Percentiles rank a stretch among this genome's conserved stretches.
Conservation (phyloP, 2,329 filamentous ascomycete species). For the Fusarium agapanthi region DNA sequence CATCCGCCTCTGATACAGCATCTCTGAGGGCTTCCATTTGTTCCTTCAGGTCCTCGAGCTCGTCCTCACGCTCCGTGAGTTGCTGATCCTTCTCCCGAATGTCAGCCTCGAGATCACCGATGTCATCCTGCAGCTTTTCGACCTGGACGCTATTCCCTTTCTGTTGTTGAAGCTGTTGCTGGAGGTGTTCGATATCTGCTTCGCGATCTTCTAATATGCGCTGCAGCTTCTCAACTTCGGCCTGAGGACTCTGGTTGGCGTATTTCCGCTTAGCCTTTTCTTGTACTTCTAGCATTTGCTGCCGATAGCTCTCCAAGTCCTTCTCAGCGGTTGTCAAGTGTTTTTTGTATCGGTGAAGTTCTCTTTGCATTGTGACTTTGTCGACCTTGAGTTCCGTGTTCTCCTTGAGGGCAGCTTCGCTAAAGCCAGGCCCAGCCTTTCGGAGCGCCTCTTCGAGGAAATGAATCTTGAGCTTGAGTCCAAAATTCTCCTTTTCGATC, state of each 20-base stretch:
- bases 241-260: slow-evolving; percentile 73
- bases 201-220: slow-evolving; percentile 66
- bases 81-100: slow-evolving; percentile 78
- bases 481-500: slow-evolving; percentile 98
- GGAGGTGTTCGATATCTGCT: slow-evolving; percentile 67
- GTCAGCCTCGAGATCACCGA: slow-evolving; percentile 79
- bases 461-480: slow-evolving; percentile 94
- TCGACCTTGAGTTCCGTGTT: slow-evolving; percentile 97
- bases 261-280: slow-evolving; percentile 82
- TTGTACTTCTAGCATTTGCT: slow-evolving; percentile 83
- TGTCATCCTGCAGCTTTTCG: slow-evolving; percentile 75
- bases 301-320: slow-evolving; percentile 83
- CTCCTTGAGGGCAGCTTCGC: slow-evolving; percentile 87
- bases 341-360: slow-evolving; percentile 87
- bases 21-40: slow-evolving; percentile 67
- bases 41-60: slow-evolving; percentile 72
- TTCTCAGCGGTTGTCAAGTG: slow-evolving; percentile 82
- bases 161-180: slow-evolving; percentile 65
- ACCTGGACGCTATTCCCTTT: slow-evolving; percentile 66
- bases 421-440: slow-evolving; percentile 89
- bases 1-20: slow-evolving; percentile 61
- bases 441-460: slow-evolving; percentile 91
- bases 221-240: slow-evolving; percentile 66
- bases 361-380: slow-evolving; percentile 87
- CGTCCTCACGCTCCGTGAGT: slow-evolving; percentile 78